These are phyloP conservation scores for Cyberlindnera xylosilytica DNA, from an alignment of 805 yeast genomes.

Conservation along the genomic window DNA sequence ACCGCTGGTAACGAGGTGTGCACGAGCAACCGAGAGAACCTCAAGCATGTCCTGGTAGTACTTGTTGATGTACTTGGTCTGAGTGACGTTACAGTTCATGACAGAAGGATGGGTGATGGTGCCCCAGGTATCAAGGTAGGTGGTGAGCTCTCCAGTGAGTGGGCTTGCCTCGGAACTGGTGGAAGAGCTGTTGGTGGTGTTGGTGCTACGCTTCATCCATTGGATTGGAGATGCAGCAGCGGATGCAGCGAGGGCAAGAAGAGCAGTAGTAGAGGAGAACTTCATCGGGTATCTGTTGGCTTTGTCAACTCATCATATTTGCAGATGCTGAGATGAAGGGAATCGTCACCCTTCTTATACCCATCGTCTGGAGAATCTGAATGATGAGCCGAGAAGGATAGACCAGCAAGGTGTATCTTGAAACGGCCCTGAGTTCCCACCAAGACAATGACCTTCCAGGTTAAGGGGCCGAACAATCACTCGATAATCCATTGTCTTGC, in stretches of 20 bases:
- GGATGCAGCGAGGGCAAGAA: neutral
- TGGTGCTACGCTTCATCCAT: neutral
- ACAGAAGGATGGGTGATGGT: slow-evolving; percentile 2
- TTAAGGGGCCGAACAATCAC: too few species aligned
- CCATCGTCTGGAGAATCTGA: too few species aligned
- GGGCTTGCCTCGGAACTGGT: neutral
- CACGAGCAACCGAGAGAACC: slow-evolving; percentile 5
- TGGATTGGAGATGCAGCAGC: slow-evolving; percentile 3
- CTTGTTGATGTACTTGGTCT: slow-evolving; percentile 9
- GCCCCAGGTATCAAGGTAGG: slow-evolving; percentile 2
- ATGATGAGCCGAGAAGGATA: too few species aligned
- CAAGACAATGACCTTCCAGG: too few species aligned
- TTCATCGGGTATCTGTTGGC: too few species aligned
- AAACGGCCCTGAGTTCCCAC: too few species aligned
- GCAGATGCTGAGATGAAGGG: too few species aligned
- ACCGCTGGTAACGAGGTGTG: slow-evolving; percentile 2
- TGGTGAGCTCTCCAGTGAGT: slow-evolving; percentile 2
- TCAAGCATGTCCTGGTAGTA: slow-evolving; percentile 11
- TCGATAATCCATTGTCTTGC: too few species aligned
- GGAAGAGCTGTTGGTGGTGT: slow-evolving; percentile 6
- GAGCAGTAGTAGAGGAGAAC: neutral
- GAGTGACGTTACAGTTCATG: slow-evolving; percentile 7
- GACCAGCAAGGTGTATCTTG: too few species aligned
- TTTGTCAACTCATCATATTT: too few species aligned
- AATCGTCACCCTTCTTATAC: too few species aligned